A percentile compares a stretch with the other conserved stretches of the same genome.
Conservation (phyloP, 2,329 filamentous ascomycete species). For the Diaporthe ilicicola region DNA sequence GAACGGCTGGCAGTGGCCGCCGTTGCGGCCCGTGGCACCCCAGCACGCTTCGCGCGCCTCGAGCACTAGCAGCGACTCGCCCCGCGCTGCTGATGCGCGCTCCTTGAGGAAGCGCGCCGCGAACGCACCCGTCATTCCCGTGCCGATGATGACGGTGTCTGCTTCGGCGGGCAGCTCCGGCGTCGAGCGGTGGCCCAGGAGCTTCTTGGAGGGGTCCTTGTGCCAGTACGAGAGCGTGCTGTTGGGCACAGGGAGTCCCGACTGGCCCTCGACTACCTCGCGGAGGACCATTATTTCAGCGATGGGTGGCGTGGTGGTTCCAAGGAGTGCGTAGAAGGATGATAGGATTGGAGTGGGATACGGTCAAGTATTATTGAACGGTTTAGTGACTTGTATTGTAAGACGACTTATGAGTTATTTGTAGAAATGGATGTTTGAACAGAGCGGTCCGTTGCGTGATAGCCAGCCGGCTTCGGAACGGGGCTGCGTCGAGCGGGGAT, state of each 20-base stretch:
- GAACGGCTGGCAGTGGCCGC: conserved; percentile 78
- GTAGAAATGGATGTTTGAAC: background rate
- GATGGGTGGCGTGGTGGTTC: background rate
- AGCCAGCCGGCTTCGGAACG: conserved; percentile 13
- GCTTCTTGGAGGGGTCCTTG: conserved; percentile 67
- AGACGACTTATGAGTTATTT: too few relatives aligned
- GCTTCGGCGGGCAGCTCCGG: conserved; percentile 66
- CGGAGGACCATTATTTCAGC: conserved; percentile 36
- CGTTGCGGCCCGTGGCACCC: conserved; percentile 83
- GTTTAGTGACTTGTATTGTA: background rate
- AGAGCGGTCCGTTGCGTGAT: conserved; percentile 10
- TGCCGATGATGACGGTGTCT: conserved; percentile 78
- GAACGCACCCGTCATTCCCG: conserved; percentile 79
- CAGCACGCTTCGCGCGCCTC: conserved; percentile 83
- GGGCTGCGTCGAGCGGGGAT: conserved; percentile 3
- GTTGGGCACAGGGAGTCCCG: conserved; percentile 66
- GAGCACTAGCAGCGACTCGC: conserved; percentile 71
- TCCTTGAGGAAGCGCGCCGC: conserved; percentile 70
- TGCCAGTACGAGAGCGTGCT: conserved; percentile 80
- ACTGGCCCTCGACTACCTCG: conserved; percentile 45
- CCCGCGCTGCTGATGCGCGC: conserved; percentile 41
- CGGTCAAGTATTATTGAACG: background rate
- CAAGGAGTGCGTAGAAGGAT: background rate
- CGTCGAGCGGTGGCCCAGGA: conserved; percentile 76
- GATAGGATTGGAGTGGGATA: background rate